phyloP scores from a whole-genome alignment of 1,284 basidiomycete species.

The Inonotus hispidus region DNA sequence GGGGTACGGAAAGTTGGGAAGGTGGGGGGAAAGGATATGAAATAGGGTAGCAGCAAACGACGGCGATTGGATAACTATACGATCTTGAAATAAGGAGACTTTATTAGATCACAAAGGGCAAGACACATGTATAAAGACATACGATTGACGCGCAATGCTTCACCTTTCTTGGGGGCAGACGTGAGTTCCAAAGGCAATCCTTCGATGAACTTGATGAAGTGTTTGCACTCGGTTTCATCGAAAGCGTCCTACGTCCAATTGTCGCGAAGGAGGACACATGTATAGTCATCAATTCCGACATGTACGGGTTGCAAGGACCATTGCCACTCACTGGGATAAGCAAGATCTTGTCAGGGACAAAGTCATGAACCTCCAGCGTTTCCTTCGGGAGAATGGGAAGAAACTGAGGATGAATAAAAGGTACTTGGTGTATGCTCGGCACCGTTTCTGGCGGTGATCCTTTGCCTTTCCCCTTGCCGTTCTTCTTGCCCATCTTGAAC shows the following conservation, averaged over 20 bases:
- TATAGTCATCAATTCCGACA: no score
- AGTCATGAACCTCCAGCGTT: not conserved
- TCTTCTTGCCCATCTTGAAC: slow-evolving; percentile 1
- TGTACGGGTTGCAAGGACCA: no score
- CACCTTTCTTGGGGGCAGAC: slow-evolving; percentile 68
- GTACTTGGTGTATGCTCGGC: not conserved
- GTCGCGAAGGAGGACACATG: not conserved
- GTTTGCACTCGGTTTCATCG: slow-evolving; percentile 55
- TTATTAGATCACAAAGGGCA: slow-evolving; percentile 1
- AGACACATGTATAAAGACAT: slow-evolving; percentile 24
- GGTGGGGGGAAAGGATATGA: slow-evolving; percentile 47
- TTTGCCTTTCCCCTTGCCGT: not conserved
- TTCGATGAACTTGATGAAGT: slow-evolving; percentile 59
- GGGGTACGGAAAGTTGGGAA: slow-evolving; percentile 54
- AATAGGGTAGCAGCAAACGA: slow-evolving; percentile 58
- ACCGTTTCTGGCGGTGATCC: not conserved
- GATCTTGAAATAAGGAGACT: slow-evolving; percentile 36
- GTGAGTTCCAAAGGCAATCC: slow-evolving; percentile 61
- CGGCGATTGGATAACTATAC: slow-evolving; percentile 55
- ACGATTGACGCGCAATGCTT: slow-evolving; percentile 74
- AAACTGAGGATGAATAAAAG: not conserved
- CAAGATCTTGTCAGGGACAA: slow-evolving; percentile 13
- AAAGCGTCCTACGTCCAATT: slow-evolving; percentile 43
- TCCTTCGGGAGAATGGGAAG: slow-evolving; percentile 10
- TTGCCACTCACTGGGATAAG: slow-evolving; percentile 4